A percentile compares a stretch with the other conserved stretches of the same genome.
Conservation (phyloP, 1,284 basidiomycete genomes). For the Cutaneotrichosporon spelunceum region DNA sequence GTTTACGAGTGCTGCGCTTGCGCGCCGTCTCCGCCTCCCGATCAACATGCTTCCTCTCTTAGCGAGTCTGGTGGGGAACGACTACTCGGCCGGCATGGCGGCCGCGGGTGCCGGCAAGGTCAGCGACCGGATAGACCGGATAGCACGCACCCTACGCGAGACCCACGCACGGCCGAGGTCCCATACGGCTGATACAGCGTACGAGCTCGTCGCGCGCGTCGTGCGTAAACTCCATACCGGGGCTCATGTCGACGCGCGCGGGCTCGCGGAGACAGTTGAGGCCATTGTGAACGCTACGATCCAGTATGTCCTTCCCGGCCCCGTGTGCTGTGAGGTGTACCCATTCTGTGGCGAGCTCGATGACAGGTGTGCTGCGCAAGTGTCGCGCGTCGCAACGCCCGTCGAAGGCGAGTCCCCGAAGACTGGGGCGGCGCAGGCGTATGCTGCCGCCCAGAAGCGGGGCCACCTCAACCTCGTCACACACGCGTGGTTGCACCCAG, state of each 20-base stretch:
- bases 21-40: conserved; percentile 65
- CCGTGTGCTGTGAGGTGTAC: conserved; percentile 35
- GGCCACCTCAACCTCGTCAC: conserved; percentile 34
- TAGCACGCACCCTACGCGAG: conserved; percentile 48
- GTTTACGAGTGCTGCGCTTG: conserved; percentile 65
- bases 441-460: conserved; percentile 29
- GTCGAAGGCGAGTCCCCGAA: not conserved
- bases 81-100: conserved; percentile 60
- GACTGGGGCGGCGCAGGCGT: conserved; percentile 16
- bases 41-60: conserved; percentile 72
- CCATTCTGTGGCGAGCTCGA: conserved; percentile 51
- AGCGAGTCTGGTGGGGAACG: conserved; percentile 82
- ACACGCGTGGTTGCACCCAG: conserved; percentile 38
- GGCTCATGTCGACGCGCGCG: conserved; percentile 31
- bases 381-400: not conserved
- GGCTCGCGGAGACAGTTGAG: conserved; percentile 32
- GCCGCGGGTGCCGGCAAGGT: conserved; percentile 35
- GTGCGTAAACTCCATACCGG: conserved; percentile 38
- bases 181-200: conserved; percentile 17
- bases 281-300: conserved; percentile 48
- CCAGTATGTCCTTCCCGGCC: conserved; percentile 45
- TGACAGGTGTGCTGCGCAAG: conserved; percentile 19
- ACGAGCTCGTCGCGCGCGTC: conserved; percentile 41
- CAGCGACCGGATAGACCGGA: conserved; percentile 44
- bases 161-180: conserved; percentile 28